phyloP scores from a whole-genome alignment of 306 rosid genomes.

The Boehmeria nivea region DNA sequence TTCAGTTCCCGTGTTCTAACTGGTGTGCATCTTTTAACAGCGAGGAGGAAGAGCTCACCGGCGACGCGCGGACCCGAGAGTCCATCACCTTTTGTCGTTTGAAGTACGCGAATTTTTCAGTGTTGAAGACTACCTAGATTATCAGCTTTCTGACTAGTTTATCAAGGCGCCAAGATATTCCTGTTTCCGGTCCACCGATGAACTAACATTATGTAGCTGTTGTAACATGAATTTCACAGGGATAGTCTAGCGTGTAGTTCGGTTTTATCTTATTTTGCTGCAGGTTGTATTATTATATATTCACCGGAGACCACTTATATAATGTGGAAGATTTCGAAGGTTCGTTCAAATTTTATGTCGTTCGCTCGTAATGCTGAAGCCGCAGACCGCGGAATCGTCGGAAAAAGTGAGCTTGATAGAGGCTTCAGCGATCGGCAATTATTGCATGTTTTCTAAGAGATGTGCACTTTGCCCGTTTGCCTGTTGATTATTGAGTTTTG shows the following conservation, averaged over 20 bases:
- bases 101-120: constrained; percentile 3
- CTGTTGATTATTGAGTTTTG: no score
- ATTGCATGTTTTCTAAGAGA: no score
- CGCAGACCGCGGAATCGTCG: no score
- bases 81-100: constrained; percentile 5
- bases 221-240: constrained; percentile 11
- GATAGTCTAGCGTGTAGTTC: constrained; percentile 1
- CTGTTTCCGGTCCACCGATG: not conserved
- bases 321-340: no score
- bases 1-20: no score
- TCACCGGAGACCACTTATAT: not conserved
- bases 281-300: not conserved
- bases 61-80: not conserved
- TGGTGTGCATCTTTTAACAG: not conserved
- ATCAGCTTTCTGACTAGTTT: constrained; percentile 5
- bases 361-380: no score
- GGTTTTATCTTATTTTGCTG: constrained; percentile 1
- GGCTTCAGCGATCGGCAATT: no score
- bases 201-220: no score
- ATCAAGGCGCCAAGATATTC: not conserved
- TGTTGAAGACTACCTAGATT: not conserved
- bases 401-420: no score
- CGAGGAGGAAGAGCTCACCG: not conserved
- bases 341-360: no score
- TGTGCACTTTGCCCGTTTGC: no score